Evolutionary conservation across 1,284 basidiomycete species (phyloP).

Genomic region (Marasmius fiardii): DNA sequence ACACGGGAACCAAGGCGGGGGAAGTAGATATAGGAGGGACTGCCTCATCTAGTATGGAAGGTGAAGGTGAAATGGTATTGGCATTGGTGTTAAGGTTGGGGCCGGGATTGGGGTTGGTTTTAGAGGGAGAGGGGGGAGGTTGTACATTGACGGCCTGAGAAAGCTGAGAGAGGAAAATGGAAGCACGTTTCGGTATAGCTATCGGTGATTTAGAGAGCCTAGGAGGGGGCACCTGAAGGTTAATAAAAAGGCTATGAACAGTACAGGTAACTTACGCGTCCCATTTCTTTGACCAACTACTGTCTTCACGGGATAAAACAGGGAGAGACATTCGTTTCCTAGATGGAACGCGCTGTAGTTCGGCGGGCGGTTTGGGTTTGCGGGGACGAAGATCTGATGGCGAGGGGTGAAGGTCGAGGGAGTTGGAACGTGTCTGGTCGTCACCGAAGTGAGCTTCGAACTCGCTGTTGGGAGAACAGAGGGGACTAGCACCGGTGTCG

Average conservation of each 20-base stretch:
- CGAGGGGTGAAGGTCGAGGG: not conserved
- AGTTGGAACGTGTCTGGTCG: not conserved
- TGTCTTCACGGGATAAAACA: not conserved
- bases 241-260: not conserved
- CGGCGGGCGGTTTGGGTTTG: not conserved
- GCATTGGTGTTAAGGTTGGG: not conserved
- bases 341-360: not conserved
- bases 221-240: not conserved
- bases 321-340: not conserved
- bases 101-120: not conserved
- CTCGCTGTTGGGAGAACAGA: slow-evolving; percentile 15
- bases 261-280: not conserved
- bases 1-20: not conserved
- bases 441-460: slow-evolving; percentile 6
- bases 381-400: not conserved
- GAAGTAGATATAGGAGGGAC: not conserved
- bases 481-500: slow-evolving; percentile 15
- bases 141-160: slow-evolving; percentile 8
- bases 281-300: not conserved
- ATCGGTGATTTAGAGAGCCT: not conserved
- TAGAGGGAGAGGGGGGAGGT: not conserved
- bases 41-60: not conserved
- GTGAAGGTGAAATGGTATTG: not conserved
- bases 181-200: slow-evolving; percentile 15
- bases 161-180: slow-evolving; percentile 13